phyloP scores from a whole-genome alignment of 2,329 filamentous ascomycete species.

The Penicillium sp. region DNA sequence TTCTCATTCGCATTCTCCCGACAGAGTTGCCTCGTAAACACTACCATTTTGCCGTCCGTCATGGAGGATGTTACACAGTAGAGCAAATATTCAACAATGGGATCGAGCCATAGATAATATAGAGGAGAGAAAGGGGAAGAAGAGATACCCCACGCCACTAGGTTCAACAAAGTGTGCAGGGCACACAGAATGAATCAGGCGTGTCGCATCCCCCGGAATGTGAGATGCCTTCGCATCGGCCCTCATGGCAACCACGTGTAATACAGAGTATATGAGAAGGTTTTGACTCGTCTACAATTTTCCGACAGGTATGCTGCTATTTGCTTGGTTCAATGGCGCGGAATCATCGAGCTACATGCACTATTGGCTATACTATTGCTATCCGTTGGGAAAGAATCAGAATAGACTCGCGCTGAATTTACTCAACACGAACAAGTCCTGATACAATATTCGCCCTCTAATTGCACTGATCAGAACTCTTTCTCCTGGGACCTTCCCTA shows the following conservation, averaged over 20 bases:
- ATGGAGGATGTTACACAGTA: not conserved
- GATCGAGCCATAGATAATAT: not conserved
- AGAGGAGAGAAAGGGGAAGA: not conserved
- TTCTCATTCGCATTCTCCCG: conserved; percentile 6
- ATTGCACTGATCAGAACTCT: not conserved
- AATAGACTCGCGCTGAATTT: not conserved
- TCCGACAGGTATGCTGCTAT: not conserved
- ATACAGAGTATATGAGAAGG: not conserved
- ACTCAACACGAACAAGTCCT: not conserved
- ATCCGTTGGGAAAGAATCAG: not conserved
- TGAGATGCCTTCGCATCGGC: too few relatives aligned
- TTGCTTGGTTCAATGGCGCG: not conserved
- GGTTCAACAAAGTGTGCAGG: conserved; percentile 4
- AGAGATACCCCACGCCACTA: conserved; percentile 6
- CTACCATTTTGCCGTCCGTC: conserved; percentile 10
- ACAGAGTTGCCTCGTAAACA: conserved; percentile 2
- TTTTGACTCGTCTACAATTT: not conserved
- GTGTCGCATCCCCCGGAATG: conserved; percentile 14
- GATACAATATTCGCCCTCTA: not conserved
- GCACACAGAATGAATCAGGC: conserved; percentile 6
- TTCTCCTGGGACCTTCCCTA: conserved; percentile 10
- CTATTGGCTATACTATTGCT: conserved; percentile 15
- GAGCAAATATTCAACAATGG: not conserved
- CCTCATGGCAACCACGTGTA: conserved; percentile 29
- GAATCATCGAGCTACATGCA: not conserved